Evolutionary conservation across 495 filamentous ascomycete genomes (phyloP), one percentile per base, ranked within the genome.

Genomic region (Penicillium maclennaniae): DNA sequence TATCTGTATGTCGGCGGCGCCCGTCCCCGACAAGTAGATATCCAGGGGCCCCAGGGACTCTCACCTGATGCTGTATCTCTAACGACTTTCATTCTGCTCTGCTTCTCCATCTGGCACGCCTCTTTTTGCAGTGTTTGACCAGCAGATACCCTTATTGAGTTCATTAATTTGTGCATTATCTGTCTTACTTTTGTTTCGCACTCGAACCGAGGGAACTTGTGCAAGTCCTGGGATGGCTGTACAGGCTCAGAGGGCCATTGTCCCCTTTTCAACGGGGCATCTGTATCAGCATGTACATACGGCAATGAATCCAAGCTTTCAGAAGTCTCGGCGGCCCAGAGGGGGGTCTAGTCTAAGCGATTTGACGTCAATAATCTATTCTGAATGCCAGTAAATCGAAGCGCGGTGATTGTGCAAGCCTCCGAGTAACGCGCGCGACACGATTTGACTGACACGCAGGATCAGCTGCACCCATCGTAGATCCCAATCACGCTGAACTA

Each of bases 51-150:
- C n/a, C n/a, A n/a, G n/a, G n/a, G n/a, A n/a, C 25, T 39, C 21
- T 6, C 19, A 16, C 21, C 42, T 36, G 12, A 28, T 47, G 21
- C 45, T 63, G 62, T 56, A 55, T 52, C 49, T 59, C 49, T 62
- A 58, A 64, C 62, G 65, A 66, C 64, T 62, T 57, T 65, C 61
- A 61, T 65, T 63, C 58, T 62, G 31, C 31, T 60, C 41, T 55
- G 16, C 64, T 62, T 65, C 62, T 59, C 65, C 61, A 57, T 63
- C 61, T 74, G 62, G 45, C 65, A 58, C 39, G 28, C 25, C 44
- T 52, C 28, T 25, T 23, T 46, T n/a, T 27, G 45, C 14, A 31
- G 31, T 38, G 34, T 10, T 44, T 49, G 50, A 41, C 57, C 54
- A 57, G 53, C 61, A 64, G 58, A 64, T 64, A 64, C 61, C 58